phyloP scores from a whole-genome alignment of 192 early-diverging fungal genomes.

The Coemansia sp. region DNA sequence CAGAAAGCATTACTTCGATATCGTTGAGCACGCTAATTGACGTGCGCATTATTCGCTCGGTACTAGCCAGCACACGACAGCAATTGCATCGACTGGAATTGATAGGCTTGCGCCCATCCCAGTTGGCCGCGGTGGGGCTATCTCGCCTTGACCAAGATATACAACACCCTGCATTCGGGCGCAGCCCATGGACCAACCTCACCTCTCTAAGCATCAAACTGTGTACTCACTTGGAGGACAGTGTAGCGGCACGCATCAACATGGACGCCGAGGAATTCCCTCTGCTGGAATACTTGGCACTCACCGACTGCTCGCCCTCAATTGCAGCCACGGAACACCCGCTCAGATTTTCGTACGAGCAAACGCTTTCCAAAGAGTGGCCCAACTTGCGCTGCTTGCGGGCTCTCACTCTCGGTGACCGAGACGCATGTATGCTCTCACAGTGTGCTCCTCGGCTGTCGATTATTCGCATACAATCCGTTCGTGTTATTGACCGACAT shows the following conservation, averaged over 20 bases:
- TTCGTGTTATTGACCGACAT: not conserved
- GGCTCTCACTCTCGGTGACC: conserved; percentile 15
- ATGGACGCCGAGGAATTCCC: conserved; percentile 41
- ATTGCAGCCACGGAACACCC: conserved; percentile 12
- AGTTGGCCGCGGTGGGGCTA: conserved; percentile 27
- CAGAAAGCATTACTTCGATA: conserved; percentile 16
- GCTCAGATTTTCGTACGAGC: conserved; percentile 20
- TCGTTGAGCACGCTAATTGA: conserved; percentile 39
- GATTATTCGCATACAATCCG: conserved; percentile 15
- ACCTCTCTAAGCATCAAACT: conserved; percentile 15
- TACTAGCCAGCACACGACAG: conserved; percentile 11
- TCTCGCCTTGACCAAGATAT: conserved; percentile 4
- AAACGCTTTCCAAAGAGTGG: conserved; percentile 41
- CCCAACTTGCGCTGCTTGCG: conserved; percentile 14
- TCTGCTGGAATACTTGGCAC: conserved; percentile 10
- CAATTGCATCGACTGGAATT: conserved; percentile 26
- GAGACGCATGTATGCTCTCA: conserved; percentile 18
- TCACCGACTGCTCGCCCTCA: conserved; percentile 18
- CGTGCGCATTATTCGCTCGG: conserved; percentile 30
- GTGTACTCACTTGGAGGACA: not conserved
- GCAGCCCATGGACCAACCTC: conserved; percentile 12
- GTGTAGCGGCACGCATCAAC: not conserved
- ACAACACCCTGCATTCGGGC: not conserved
- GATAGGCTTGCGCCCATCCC: conserved; percentile 22
- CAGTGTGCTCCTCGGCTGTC: conserved; percentile 15